Evolutionary conservation across 176 grass and related monocot genomes (phyloP), one percentile per base, ranked within the genome.

Genomic region (Areca catechu): DNA sequence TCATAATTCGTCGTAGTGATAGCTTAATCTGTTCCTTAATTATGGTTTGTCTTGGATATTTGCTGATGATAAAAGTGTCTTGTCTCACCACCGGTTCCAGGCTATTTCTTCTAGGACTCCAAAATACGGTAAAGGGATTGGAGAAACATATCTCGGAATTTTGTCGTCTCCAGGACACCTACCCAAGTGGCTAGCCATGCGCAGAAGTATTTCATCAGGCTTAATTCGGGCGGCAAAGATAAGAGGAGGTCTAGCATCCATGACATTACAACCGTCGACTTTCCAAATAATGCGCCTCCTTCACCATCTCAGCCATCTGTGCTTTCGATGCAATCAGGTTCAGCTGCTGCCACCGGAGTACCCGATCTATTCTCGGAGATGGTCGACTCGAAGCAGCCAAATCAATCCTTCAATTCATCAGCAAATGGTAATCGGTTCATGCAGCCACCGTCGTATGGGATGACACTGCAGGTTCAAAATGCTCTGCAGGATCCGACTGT

Each of bases 161-260:
- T 53, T 58, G 57, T 72, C 48, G 22, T 22, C 22, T 53, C 57
- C 12, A 61, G 69, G 20, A 72, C 49, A n/a, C 57, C 69, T 22
- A 72, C 69, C 15, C 57, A 72, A 54, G 69, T 69, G 10, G 69
- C 69, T n/a, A 72, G 69, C 49, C 69, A 72, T 61, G 69, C 69
- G 2, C 69, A 72, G 49, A 72, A 72, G 69, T 72, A 61, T 49
- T 72, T 61, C 69, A 62, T 53, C 24, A 72, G 69, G 48, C 69
- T 61, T 22, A 72, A 72, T 53, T 72, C 69, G 19, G 48, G 57
- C 16, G 49, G 22, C n/a, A 72, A 62, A 61, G 69, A 61, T 61
- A 72, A 72, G 54, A 61, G 69, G 49, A 72, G 69, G 57, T 61
- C 69, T n/a, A 72, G 69, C 58, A 72, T 72, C 53, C 69, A 72